These are phyloP conservation scores for Oryza australiensis DNA, from an alignment of 176 grass and related monocot species.

Conservation along the genomic window DNA sequence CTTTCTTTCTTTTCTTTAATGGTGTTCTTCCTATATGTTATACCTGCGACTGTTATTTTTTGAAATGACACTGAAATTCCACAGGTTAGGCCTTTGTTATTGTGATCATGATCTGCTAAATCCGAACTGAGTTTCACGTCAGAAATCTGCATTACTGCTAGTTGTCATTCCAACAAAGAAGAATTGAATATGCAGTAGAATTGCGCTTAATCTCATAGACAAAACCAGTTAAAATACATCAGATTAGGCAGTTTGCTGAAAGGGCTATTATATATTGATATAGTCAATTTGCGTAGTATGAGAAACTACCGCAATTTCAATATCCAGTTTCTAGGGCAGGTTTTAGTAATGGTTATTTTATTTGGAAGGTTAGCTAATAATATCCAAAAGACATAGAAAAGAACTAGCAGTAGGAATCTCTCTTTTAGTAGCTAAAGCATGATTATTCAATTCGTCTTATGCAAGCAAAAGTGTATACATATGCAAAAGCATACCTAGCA, in stretches of 20 bases:
- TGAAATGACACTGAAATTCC: neutral
- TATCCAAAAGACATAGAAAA: constrained; percentile 3
- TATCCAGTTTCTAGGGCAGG: neutral
- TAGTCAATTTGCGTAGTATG: neutral
- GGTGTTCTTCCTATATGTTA: neutral
- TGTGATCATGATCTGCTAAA: neutral
- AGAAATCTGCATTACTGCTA: neutral
- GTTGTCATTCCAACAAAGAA: neutral
- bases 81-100: neutral
- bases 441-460: constrained; percentile 44
- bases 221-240: neutral
- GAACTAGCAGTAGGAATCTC: constrained; percentile 34
- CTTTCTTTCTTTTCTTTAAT: neutral
- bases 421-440: constrained; percentile 45
- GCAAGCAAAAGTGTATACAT: constrained; percentile 41
- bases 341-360: constrained; percentile 6
- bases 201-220: neutral
- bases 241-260: neutral
- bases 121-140: neutral
- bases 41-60: neutral
- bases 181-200: neutral
- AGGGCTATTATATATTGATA: neutral
- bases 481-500: constrained; percentile 30
- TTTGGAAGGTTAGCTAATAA: neutral
- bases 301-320: neutral